Conservation (phyloP, 495 filamentous ascomycete genomes). For the Gamarada debralockiae region DNA sequence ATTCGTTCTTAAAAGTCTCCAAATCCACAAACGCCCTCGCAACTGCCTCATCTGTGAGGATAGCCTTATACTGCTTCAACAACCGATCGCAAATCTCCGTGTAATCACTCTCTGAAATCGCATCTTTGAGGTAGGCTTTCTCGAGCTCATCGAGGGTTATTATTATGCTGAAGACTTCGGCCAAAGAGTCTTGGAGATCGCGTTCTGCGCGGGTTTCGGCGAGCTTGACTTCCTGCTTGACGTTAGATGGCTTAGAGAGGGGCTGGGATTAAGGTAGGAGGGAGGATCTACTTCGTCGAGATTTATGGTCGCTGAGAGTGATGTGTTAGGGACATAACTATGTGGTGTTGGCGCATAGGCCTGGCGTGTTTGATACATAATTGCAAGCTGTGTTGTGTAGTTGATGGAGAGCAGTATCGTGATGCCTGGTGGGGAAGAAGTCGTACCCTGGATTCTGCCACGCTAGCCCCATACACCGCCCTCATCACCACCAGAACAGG, state of each 20-base stretch:
- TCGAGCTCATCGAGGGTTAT: constrained; percentile 93
- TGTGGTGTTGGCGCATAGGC: constrained; percentile 86
- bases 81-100: constrained; percentile 91
- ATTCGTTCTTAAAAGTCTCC: constrained; percentile 89
- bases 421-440: no score
- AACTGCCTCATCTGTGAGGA: constrained; percentile 82
- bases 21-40: constrained; percentile 77
- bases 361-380: constrained; percentile 36
- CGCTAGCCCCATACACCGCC: neutral
- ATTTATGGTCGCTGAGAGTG: constrained; percentile 82
- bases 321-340: constrained; percentile 78
- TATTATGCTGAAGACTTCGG: constrained; percentile 96
- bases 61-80: constrained; percentile 95
- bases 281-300: constrained; percentile 71
- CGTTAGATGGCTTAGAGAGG: constrained; percentile 5
- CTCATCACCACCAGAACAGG: constrained; percentile 6
- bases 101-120: constrained; percentile 85
- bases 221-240: constrained; percentile 81
- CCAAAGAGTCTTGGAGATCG: constrained; percentile 92
- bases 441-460: constrained; percentile 1
- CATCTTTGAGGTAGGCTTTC: constrained; percentile 95
- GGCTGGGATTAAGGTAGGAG: neutral
- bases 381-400: neutral
- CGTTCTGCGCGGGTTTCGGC: constrained; percentile 78
- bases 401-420: no score